phyloP scores from a whole-genome alignment of 2,329 filamentous ascomycete species.

The Coniochaeta sp. region DNA sequence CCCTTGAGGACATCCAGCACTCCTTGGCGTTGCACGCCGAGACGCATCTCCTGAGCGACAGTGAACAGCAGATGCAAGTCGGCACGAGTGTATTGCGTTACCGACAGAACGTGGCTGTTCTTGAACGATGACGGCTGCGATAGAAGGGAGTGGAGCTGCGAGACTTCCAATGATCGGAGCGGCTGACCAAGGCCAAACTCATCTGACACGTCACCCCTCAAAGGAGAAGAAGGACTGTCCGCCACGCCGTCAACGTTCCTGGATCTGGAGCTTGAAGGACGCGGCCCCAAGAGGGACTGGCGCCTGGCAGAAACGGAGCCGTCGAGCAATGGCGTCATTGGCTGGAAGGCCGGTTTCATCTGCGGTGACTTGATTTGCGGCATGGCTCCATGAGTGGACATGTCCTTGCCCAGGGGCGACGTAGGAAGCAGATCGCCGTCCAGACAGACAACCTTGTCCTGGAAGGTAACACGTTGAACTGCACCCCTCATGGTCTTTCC shows the following conservation, averaged over 20 bases:
- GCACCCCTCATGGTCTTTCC: slow-evolving; percentile 62
- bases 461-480: slow-evolving; percentile 69
- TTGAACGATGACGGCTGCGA: slow-evolving; percentile 76
- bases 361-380: slow-evolving; percentile 45
- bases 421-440: slow-evolving; percentile 57
- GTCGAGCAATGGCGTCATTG: slow-evolving; percentile 21
- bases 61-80: slow-evolving; percentile 94
- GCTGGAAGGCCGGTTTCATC: slow-evolving; percentile 40
- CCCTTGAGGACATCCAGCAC: slow-evolving; percentile 82
- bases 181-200: slow-evolving; percentile 33
- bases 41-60: slow-evolving; percentile 93
- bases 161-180: slow-evolving; percentile 42
- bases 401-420: slow-evolving; percentile 58
- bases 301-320: slow-evolving; percentile 22
- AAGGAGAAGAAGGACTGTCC: slow-evolving; percentile 15
- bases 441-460: slow-evolving; percentile 65
- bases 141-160: slow-evolving; percentile 65
- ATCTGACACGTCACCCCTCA: slow-evolving; percentile 25
- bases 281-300: slow-evolving; percentile 24
- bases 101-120: slow-evolving; percentile 81
- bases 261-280: slow-evolving; percentile 23
- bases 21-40: slow-evolving; percentile 87
- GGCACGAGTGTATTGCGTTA: slow-evolving; percentile 78
- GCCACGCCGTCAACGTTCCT: slow-evolving; percentile 25
- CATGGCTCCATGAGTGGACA: slow-evolving; percentile 59